phyloP scores from a whole-genome alignment of 192 early-diverging fungal species.

The Entomortierella chlamydospora region DNA sequence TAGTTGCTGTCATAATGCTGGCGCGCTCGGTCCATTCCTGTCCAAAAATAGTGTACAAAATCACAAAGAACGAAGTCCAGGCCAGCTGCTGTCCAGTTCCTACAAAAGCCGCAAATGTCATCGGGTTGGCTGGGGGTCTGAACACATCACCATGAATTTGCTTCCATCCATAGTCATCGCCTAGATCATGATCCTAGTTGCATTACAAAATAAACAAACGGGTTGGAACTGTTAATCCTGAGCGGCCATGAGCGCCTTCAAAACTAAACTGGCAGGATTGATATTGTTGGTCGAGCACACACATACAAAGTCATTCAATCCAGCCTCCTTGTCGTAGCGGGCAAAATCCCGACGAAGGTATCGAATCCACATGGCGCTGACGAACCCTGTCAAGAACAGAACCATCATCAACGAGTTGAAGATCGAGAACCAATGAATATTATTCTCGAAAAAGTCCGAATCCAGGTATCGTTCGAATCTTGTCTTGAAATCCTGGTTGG shows the following conservation, averaged over 20 bases:
- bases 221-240: too few species aligned
- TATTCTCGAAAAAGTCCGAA: constrained; percentile 83
- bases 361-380: constrained; percentile 79
- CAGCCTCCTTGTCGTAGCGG: constrained; percentile 79
- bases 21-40: constrained; percentile 74
- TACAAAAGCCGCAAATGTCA: constrained; percentile 73
- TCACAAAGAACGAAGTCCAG: constrained; percentile 61
- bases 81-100: constrained; percentile 76
- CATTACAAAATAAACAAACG: not conserved
- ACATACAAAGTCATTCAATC: constrained; percentile 73
- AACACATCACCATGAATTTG: constrained; percentile 91
- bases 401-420: constrained; percentile 88
- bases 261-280: too few species aligned
- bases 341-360: constrained; percentile 80
- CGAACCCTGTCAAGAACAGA: constrained; percentile 78
- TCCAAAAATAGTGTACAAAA: constrained; percentile 68
- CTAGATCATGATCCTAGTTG: constrained; percentile 71
- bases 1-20: constrained; percentile 78
- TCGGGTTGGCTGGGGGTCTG: constrained; percentile 72
- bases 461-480: constrained; percentile 77
- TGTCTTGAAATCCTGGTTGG: constrained; percentile 64
- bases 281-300: not conserved
- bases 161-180: constrained; percentile 92
- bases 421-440: constrained; percentile 89
- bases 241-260: not conserved